Evolutionary conservation across 805 yeast genomes (phyloP).

Genomic region (Teunomyces lycoperdinae): DNA sequence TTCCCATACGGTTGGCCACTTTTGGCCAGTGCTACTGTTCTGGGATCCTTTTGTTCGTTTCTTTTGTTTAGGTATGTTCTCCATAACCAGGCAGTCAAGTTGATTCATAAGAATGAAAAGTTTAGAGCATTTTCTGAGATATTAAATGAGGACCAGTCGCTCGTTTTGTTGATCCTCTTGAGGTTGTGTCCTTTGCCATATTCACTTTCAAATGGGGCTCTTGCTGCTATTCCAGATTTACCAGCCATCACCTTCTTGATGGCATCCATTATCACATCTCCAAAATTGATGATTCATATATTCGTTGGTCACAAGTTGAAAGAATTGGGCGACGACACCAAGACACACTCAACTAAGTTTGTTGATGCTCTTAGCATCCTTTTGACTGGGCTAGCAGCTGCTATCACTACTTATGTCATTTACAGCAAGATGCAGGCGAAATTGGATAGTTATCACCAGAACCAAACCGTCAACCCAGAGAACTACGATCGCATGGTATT

Average conservation of each 20-base stretch:
- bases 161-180: constrained; percentile 65
- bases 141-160: constrained; percentile 62
- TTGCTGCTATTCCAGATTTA: constrained; percentile 82
- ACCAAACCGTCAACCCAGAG: constrained; percentile 7
- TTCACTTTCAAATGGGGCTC: constrained; percentile 87
- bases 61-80: constrained; percentile 60
- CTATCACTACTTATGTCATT: constrained; percentile 62
- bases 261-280: constrained; percentile 76
- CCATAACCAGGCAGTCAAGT: constrained; percentile 51
- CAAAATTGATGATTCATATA: constrained; percentile 72
- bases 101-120: constrained; percentile 60
- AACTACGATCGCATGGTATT: constrained; percentile 33
- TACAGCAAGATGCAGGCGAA: constrained; percentile 52
- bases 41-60: constrained; percentile 78
- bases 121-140: constrained; percentile 75
- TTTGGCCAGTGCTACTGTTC: constrained; percentile 62
- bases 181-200: constrained; percentile 92
- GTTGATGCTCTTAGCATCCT: constrained; percentile 62
- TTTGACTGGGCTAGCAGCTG: constrained; percentile 53
- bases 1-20: constrained; percentile 76
- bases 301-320: constrained; percentile 77
- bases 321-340: constrained; percentile 57
- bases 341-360: constrained; percentile 49
- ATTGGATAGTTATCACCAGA: constrained; percentile 25
- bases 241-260: constrained; percentile 57